A percentile compares a stretch with the other conserved stretches of the same genome.
Conservation (phyloP, 345 rosid species). For the Gossypium sturtianum region DNA sequence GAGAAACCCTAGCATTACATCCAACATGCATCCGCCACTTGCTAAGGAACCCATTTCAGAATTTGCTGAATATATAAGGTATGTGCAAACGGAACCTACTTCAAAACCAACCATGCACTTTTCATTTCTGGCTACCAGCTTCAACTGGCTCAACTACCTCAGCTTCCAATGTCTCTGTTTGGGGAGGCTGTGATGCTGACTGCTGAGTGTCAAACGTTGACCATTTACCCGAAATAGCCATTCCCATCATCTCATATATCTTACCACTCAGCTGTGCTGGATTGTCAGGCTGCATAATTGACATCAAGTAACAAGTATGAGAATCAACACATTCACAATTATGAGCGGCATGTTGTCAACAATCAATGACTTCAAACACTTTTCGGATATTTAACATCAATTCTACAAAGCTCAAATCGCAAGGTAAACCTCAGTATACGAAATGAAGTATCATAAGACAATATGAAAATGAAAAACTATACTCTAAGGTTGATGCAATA, state of each 20-base stretch:
- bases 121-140: constrained; percentile 59
- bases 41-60: no score
- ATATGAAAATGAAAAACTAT: background rate
- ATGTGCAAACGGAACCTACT: background rate
- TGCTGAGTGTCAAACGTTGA: constrained; percentile 29
- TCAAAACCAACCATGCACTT: background rate
- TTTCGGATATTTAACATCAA: background rate
- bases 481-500: background rate
- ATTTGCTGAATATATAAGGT: background rate
- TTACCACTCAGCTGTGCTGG: constrained; percentile 93
- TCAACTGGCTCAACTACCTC: constrained; percentile 80
- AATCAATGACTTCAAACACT: background rate
- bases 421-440: background rate
- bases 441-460: background rate
- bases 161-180: constrained; percentile 52
- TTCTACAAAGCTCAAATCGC: no score
- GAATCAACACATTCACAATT: background rate
- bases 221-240: constrained; percentile 85
- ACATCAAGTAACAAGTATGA: background rate
- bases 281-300: constrained; percentile 68
- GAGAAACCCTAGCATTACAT: background rate
- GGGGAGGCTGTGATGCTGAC: constrained; percentile 19
- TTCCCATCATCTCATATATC: constrained; percentile 95
- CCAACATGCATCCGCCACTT: background rate
- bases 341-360: background rate